Conservation (phyloP, 2,329 filamentous ascomycete genomes). For the Colletotrichum orchidophilum region DNA sequence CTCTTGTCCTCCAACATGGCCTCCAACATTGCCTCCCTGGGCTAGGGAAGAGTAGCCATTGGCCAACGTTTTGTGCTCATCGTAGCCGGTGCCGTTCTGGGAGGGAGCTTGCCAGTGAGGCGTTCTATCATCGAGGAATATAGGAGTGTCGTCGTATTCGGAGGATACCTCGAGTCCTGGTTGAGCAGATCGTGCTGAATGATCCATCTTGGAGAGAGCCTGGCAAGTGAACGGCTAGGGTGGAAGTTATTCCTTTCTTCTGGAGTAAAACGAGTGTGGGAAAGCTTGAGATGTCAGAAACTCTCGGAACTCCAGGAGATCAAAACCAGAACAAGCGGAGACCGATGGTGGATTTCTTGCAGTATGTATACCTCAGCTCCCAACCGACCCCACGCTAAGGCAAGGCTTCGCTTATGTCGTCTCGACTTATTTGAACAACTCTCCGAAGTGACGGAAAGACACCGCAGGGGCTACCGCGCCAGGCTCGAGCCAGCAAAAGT, state of each 20-base stretch:
- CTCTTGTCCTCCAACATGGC: neutral
- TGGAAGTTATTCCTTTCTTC: neutral
- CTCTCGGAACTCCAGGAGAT: neutral
- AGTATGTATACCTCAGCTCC: neutral
- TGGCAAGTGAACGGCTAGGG: neutral
- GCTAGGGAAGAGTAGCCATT: neutral
- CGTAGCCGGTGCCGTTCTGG: neutral
- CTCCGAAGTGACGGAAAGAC: neutral
- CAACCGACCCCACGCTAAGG: neutral
- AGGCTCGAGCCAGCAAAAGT: too few species aligned
- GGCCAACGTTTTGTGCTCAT: neutral
- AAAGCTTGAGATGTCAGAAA: neutral
- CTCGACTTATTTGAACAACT: neutral
- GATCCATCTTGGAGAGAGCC: too few species aligned
- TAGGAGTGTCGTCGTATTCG: neutral
- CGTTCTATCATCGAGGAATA: neutral
- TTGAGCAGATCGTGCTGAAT: neutral
- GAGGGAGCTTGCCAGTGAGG: neutral
- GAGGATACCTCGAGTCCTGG: constrained; percentile 1
- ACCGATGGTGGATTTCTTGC: neutral
- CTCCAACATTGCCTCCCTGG: neutral
- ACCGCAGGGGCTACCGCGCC: neutral
- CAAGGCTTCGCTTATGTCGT: neutral
- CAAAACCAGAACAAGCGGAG: neutral
- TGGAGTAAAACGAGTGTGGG: too few species aligned